Evolutionary conservation across 768 basidiomycete species (phyloP).

Genomic region (Kwoniella dejecticola): DNA sequence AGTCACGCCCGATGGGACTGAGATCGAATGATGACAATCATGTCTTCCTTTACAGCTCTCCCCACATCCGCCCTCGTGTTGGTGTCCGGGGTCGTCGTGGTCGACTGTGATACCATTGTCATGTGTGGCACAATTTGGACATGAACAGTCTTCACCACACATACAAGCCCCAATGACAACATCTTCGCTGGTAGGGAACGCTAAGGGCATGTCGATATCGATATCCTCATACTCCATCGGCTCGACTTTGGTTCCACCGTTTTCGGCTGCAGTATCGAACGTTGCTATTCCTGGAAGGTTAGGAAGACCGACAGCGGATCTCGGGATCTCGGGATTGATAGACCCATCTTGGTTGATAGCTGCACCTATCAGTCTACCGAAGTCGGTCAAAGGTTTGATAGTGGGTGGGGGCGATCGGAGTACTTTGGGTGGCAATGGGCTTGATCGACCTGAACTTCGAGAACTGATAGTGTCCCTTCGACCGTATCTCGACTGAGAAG

Average conservation of each 20-base stretch:
- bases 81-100: background rate
- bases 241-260: constrained; percentile 33
- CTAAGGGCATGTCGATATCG: constrained; percentile 33
- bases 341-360: constrained; percentile 40
- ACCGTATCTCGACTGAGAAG: constrained; percentile 23
- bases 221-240: constrained; percentile 45
- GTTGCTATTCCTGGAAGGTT: constrained; percentile 42
- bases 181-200: constrained; percentile 45
- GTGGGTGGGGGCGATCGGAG: constrained; percentile 26
- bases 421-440: background rate
- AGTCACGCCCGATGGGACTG: constrained; percentile 45
- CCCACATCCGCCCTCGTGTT: constrained; percentile 31
- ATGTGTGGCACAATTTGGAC: constrained; percentile 54
- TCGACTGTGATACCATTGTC: constrained; percentile 16
- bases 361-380: constrained; percentile 42
- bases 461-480: constrained; percentile 12
- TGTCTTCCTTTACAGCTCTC: constrained; percentile 41
- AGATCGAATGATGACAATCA: constrained; percentile 43
- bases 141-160: constrained; percentile 54
- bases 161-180: constrained; percentile 52
- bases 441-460: constrained; percentile 4
- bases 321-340: constrained; percentile 32
- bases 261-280: constrained; percentile 39
- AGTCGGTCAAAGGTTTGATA: constrained; percentile 38
- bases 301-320: constrained; percentile 42